Percentiles rank a stretch among this genome's conserved stretches.
Conservation (phyloP, 257 asterid genomes). For the Solanum habrochaites region DNA sequence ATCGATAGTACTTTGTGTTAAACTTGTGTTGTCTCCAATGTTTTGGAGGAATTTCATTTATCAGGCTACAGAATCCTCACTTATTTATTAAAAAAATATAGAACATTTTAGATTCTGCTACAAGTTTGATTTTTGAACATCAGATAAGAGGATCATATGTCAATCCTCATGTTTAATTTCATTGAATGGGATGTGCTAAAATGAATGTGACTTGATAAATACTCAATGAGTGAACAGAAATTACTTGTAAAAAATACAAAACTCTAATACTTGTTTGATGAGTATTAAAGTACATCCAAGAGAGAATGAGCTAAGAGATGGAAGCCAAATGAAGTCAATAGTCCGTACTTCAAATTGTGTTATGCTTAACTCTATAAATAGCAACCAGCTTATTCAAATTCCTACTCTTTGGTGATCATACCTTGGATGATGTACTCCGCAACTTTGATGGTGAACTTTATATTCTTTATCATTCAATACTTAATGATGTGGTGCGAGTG, state of each 20-base stretch:
- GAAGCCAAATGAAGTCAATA: constrained; percentile 59
- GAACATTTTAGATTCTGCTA: too few relatives aligned
- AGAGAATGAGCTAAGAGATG: constrained; percentile 66
- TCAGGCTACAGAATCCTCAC: too few relatives aligned
- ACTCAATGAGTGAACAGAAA: neutral
- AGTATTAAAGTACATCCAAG: constrained; percentile 59
- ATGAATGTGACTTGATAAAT: neutral
- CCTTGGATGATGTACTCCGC: constrained; percentile 77
- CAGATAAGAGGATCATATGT: too few relatives aligned
- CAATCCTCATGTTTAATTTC: too few relatives aligned
- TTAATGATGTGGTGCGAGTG: constrained; percentile 65
- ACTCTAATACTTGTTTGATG: neutral
- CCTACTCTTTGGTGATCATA: constrained; percentile 65
- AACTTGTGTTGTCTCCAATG: too few relatives aligned
- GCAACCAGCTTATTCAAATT: constrained; percentile 78
- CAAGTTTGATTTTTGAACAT: too few relatives aligned
- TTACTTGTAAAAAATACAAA: neutral
- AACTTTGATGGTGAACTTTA: constrained; percentile 82
- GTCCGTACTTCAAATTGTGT: constrained; percentile 52
- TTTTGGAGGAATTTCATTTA: too few relatives aligned
- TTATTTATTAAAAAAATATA: too few relatives aligned
- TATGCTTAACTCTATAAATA: constrained; percentile 55
- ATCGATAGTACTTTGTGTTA: too few relatives aligned
- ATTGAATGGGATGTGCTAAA: too few relatives aligned
- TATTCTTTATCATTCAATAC: constrained; percentile 50